Evolutionary conservation across 768 basidiomycete genomes (phyloP), one percentile per base, ranked within the genome.

Genomic region (Hericium rajendrae): DNA sequence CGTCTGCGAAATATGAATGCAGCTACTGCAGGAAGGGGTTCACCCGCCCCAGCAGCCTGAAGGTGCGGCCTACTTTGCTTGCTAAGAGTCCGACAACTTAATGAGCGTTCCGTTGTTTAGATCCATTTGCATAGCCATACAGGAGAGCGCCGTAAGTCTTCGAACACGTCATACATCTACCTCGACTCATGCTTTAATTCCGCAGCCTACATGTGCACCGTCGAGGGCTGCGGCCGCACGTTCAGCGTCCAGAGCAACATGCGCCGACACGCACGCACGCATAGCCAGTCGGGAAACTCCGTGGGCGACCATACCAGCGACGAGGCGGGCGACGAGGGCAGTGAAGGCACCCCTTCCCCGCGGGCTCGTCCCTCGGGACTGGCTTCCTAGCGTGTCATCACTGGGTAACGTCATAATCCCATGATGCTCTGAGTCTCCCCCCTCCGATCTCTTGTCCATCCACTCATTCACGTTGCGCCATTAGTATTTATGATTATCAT

Each of bases 211-310:
- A 73, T 78, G 48, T 91, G 89, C 68, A 83, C 88, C 16, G 79
- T 82, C 54, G 80, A 84, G 61, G 80, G 80, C 58, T 91, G 89
- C 71, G 85, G 85, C 6, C 84, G 88, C 48, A 83, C 84, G 67
- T 91, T 91, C 71, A 89, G 87, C 66, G 89, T 91, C 52, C 81
- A 90, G 66, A 90, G 87, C 70, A 91, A 91, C 73, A 91, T 91
- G 89, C 85, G 89, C 60, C 78, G 89, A 57, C 89, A 91, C 69
- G 83, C 88, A 58, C 83, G 88, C 56, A 84, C 86, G 12, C 88
- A 91, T 66, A 73, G 70, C 26, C 75, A 58, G 53, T 32, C 53
- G 51, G 57, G 59, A 39, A 58, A 56, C 48, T 57, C 62, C 49
- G 20, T 20, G 13, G 57, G 48, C 38, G 62, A 52, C 53, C 56